Percentiles rank a stretch among this genome's conserved stretches.
Conservation (phyloP, 2,329 filamentous ascomycete species). For the Nannizzia gypsea region DNA sequence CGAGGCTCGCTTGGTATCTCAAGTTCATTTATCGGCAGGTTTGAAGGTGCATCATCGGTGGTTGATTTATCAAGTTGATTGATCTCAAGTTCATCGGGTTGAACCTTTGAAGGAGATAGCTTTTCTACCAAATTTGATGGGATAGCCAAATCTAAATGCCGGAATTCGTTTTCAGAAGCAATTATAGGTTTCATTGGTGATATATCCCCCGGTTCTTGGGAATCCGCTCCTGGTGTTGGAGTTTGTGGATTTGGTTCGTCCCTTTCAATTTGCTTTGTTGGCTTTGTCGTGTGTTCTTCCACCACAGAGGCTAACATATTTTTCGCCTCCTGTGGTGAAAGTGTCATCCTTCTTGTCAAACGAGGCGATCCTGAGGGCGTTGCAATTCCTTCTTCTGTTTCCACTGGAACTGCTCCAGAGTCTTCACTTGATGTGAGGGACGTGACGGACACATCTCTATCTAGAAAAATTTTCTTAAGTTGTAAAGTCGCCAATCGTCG, state of each 20-base stretch:
- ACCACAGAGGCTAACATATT: conserved; percentile 54
- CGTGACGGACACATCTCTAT: conserved; percentile 68
- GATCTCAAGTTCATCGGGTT: neutral
- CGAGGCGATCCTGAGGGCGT: conserved; percentile 23
- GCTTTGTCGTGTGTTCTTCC: conserved; percentile 46
- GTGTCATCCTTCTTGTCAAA: conserved; percentile 31
- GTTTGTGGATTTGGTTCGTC: neutral
- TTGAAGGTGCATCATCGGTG: neutral
- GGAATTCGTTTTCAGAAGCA: conserved; percentile 42
- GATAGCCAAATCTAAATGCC: conserved; percentile 51
- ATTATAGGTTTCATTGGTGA: conserved; percentile 15
- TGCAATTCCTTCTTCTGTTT: conserved; percentile 24
- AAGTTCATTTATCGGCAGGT: neutral
- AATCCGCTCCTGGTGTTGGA: neutral
- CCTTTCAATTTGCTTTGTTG: conserved; percentile 17
- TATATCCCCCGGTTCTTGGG: conserved; percentile 10
- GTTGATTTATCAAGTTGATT: neutral
- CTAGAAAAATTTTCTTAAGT: conserved; percentile 86
- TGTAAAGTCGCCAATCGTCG: conserved; percentile 82
- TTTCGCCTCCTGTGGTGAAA: conserved; percentile 51
- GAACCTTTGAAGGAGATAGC: conserved; percentile 6
- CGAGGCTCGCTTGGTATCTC: neutral
- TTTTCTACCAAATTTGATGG: conserved; percentile 21
- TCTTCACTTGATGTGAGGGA: conserved; percentile 61
- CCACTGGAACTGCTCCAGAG: conserved; percentile 40